phyloP scores from a whole-genome alignment of 148 eudicot genomes.

The Cornus controversa region DNA sequence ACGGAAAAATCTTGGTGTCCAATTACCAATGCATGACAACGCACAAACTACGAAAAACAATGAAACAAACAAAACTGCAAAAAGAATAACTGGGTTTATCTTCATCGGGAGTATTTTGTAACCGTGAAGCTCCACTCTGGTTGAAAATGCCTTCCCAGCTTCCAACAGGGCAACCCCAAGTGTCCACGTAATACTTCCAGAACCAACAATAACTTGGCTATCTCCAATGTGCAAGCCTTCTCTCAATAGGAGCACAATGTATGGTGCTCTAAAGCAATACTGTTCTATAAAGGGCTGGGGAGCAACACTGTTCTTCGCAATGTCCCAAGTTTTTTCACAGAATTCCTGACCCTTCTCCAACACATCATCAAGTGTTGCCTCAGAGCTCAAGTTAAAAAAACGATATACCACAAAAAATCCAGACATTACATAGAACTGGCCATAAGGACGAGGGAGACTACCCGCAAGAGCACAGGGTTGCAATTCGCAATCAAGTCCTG shows the following conservation, averaged over 20 bases:
- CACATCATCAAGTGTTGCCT: constrained; percentile 80
- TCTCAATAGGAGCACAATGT: constrained; percentile 69
- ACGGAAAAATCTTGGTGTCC: constrained; percentile 55
- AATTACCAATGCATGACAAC: constrained; percentile 56
- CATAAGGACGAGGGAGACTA: constrained; percentile 78
- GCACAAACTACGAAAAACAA: constrained; percentile 51
- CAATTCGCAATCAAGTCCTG: constrained; percentile 76
- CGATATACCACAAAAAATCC: constrained; percentile 94
- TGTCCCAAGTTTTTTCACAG: constrained; percentile 78
- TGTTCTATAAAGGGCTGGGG: constrained; percentile 98
- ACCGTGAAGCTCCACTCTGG: constrained; percentile 38
- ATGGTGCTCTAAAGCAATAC: constrained; percentile 96
- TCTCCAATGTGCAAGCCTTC: constrained; percentile 90
- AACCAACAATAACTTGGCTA: constrained; percentile 64
- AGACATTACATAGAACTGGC: constrained; percentile 90
- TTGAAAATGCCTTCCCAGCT: constrained; percentile 80
- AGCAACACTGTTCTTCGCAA: constrained; percentile 74
- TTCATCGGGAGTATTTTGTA: constrained; percentile 59
- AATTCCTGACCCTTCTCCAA: constrained; percentile 77
- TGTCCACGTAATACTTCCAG: constrained; percentile 98
- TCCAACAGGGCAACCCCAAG: constrained; percentile 94
- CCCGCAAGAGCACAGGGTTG: constrained; percentile 86
- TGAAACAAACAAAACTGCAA: constrained; percentile 58
- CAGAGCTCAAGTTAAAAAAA: constrained; percentile 82
- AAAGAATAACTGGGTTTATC: constrained; percentile 62